phyloP scores from a whole-genome alignment of 2,329 filamentous ascomycete species.

The Phialophora macrospora region DNA sequence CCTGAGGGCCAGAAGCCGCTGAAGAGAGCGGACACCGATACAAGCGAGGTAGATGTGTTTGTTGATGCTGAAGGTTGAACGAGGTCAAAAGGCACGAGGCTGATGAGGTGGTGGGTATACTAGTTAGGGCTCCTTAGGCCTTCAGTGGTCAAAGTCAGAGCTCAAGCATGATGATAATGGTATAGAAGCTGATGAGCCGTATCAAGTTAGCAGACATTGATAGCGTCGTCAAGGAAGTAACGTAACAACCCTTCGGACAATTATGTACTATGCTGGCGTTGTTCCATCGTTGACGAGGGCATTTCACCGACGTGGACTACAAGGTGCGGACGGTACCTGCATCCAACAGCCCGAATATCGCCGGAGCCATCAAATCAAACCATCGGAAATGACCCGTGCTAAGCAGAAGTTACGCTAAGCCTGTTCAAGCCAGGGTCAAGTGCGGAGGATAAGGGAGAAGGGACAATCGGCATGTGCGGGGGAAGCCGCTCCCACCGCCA shows the following conservation, averaged over 20 bases:
- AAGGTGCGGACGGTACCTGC: constrained; percentile 9
- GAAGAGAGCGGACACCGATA: constrained; percentile 48
- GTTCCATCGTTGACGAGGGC: neutral
- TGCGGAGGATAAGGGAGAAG: constrained; percentile 20
- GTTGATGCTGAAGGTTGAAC: constrained; percentile 48
- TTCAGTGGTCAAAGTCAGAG: constrained; percentile 1
- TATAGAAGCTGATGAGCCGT: neutral
- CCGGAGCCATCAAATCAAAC: constrained; percentile 21
- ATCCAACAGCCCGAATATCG: constrained; percentile 14
- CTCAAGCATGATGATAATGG: neutral
- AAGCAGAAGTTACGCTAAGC: neutral
- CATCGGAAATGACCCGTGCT: constrained; percentile 7
- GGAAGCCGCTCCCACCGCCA: neutral
- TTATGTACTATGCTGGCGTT: neutral
- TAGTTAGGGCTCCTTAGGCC: neutral
- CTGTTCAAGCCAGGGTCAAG: neutral
- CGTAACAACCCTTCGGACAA: neutral
- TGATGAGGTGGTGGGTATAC: constrained; percentile 11
- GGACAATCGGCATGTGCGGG: constrained; percentile 22
- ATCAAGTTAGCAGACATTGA: constrained; percentile 2
- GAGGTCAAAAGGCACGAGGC: neutral
- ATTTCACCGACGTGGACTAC: neutral
- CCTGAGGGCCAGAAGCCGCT: constrained; percentile 39
- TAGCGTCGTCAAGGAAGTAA: neutral
- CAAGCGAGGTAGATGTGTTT: constrained; percentile 49